Evolutionary conservation across 78 protist species (phyloP), one percentile per base, ranked within the genome.

Genomic region (Dictyostelium intermedium): DNA sequence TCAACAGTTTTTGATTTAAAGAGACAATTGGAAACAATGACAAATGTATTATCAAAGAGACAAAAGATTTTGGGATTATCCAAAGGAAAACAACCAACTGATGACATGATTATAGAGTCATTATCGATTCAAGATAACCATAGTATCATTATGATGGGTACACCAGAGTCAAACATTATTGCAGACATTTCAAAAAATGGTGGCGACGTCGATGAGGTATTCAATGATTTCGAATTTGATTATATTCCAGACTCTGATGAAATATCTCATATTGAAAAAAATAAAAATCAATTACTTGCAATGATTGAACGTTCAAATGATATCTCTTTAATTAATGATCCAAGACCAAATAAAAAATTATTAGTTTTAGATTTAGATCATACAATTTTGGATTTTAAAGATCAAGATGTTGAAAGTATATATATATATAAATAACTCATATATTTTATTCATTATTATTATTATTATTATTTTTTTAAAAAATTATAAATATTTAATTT

Each of bases 321-420:
- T 7, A 91, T 91, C 39, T 60, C 84, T 5, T 3, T 91, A 11
- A 91, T 91, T 61, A 91, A 84, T 80, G 76, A 37, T 6, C 95
- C 91, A 66, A 56, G 95, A 53, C 39, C 87, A 30, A 79, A 79
- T 61, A 91, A 91, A 50, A 91, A 91, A 35, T 39, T 91, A 23
- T 85, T 91, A 39, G 95, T 91, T 20, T 72, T 91, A 18, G 95
- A 91, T 85, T 53, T 91, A 32, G 95, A 91, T 73, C 91, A 91
- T 66, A 91, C 95, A 14, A 66, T 91, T 35, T 72, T 91, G 30
- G 95, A 91, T 50, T 91, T 91, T 50, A 85, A 91, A 56, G 95
- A 85, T 84, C 95, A 84, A 85, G 85, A 91, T 85, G 92, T 91
- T 23, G 63, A 47, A 45, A 85, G 95, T 91, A 91, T 35, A 3